Conservation (phyloP, 345 rosid genomes). For the Cardamine resedifolia region DNA sequence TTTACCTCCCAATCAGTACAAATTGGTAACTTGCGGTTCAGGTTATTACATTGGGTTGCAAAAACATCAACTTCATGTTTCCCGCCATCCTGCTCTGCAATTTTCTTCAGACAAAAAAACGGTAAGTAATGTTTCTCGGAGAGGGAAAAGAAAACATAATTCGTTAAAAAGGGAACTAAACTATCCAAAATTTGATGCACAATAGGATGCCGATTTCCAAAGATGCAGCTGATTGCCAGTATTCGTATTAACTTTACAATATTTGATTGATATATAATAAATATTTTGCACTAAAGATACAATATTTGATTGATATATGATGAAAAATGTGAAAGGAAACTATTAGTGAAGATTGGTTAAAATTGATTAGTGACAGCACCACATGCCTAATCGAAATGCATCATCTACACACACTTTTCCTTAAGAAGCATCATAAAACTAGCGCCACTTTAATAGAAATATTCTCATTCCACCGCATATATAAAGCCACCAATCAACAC, state of each 20-base stretch:
- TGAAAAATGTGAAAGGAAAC: background rate
- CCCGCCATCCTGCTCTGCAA: slow-evolving; percentile 75
- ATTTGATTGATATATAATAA: background rate
- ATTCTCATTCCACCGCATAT: background rate
- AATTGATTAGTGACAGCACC: background rate
- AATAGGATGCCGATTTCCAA: slow-evolving; percentile 93
- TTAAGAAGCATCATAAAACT: no score
- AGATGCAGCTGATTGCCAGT: slow-evolving; percentile 76
- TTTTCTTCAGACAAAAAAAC: slow-evolving; percentile 68
- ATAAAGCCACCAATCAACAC: background rate
- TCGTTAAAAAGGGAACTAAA: slow-evolving; percentile 2
- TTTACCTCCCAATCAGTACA: slow-evolving; percentile 99
- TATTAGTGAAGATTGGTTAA: background rate
- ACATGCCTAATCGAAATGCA: background rate
- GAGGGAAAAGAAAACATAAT: background rate
- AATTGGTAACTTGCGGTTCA: slow-evolving; percentile 77
- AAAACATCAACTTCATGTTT: slow-evolving; percentile 82
- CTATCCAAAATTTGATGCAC: slow-evolving; percentile 61
- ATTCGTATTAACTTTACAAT: background rate
- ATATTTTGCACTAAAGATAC: background rate
- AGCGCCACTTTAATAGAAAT: background rate
- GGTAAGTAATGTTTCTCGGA: background rate
- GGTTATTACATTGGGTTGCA: slow-evolving; percentile 83
- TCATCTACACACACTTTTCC: background rate
- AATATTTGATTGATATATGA: background rate